A percentile compares a stretch with the other conserved stretches of the same genome.
These are phyloP conservation scores for Potentilla sterilis DNA, from an alignment of 306 rosid species.

Conservation along the genomic window DNA sequence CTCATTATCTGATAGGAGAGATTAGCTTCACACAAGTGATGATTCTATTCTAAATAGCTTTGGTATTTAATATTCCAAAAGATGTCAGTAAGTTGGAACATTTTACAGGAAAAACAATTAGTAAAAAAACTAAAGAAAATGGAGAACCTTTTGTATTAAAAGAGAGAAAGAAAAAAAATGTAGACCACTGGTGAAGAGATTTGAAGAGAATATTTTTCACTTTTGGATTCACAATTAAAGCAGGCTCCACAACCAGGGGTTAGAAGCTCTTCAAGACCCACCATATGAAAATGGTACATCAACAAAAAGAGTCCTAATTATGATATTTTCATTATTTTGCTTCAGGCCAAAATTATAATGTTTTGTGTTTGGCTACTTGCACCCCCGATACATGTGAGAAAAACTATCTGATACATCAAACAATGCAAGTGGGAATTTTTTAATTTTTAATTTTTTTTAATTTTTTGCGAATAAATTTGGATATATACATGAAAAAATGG, in stretches of 20 bases:
- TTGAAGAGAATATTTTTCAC: slow-evolving; percentile 21
- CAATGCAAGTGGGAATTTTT: neutral
- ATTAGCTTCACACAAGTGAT: neutral
- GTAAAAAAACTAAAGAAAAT: neutral
- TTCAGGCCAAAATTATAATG: neutral
- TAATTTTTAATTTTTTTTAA: neutral
- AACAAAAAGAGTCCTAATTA: neutral
- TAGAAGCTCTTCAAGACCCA: slow-evolving; percentile 28
- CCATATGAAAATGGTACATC: slow-evolving; percentile 8
- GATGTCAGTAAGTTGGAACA: neutral
- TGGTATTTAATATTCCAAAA: neutral
- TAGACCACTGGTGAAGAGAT: slow-evolving; percentile 5
- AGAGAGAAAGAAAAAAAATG: neutral
- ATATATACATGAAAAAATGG: neutral
- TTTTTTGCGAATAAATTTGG: neutral
- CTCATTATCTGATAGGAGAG: neutral
- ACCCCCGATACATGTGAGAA: neutral
- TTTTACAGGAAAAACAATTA: neutral
- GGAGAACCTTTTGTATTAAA: slow-evolving; percentile 1
- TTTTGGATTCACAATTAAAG: slow-evolving; percentile 8
- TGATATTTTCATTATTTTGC: neutral
- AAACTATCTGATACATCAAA: neutral
- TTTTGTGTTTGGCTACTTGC: slow-evolving; percentile 1
- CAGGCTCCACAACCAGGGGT: slow-evolving; percentile 25
- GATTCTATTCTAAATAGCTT: neutral